Evolutionary conservation across 306 rosid genomes (phyloP), one percentile per base, ranked within the genome.

Genomic region (Hippophae tibetana): DNA sequence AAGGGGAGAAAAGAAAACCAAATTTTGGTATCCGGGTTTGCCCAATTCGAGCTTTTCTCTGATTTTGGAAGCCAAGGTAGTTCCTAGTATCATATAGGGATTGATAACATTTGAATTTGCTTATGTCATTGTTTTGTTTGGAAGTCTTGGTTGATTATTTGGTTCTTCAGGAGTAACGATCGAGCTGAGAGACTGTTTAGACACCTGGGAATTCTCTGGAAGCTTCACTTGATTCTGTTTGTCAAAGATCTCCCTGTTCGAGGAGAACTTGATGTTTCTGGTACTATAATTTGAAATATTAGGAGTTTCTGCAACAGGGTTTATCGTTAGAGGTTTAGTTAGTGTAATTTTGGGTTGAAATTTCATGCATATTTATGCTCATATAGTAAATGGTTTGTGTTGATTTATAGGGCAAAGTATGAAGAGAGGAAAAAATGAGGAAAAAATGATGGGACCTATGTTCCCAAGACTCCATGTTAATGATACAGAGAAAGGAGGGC

Each of bases 401-500:
- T 71, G 66, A 57, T 31, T 64, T 56, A 3, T 49, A 69, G 55
- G 61, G 54, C 64, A 54, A 58, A 48, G 44, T 68, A 88, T 93
- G 99, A 93, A 79, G 72, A 76, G 87, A 77, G 85, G 84, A 55
- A 86, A 69, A 70, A 95, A 84, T 55, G 95, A 80, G 31, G 99
- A 83, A 61, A 93, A 86, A 72, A 59, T 77, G 14, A 68, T 73
- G 86, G 97, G 89, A 61, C 97, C 97, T 42, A 79, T 93, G 86
- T 93, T 93, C 68, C 99, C 99, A 10, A 88, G 99, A 60, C 87
- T 93, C 5, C 90, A 93, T 74, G 90, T 93, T 6, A 84, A 87
- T 74, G 99, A 93, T 66, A 69, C 81, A 6, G 99, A 89, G 60
- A 88, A 82, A 76, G 99, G 99, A 78, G 95, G 99, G 61, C 99